These are phyloP conservation scores for Hippophae tibetana DNA, from an alignment of 306 rosid species.

Conservation along the genomic window DNA sequence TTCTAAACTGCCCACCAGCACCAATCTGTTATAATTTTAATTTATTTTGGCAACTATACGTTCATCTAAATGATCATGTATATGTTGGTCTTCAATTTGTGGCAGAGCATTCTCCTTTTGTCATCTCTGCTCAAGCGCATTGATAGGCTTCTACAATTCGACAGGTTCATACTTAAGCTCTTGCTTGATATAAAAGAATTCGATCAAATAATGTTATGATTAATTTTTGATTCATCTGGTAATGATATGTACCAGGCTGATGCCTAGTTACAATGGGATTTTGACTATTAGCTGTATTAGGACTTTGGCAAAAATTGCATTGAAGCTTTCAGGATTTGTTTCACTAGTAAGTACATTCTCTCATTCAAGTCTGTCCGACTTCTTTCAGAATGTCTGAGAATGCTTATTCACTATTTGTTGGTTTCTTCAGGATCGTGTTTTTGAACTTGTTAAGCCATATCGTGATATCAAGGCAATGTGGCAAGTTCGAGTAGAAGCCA, in stretches of 20 bases:
- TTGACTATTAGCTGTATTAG: constrained; percentile 82
- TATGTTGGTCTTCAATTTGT: constrained; percentile 16
- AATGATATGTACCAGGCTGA: constrained; percentile 58
- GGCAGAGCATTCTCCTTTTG: constrained; percentile 75
- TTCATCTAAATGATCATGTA: constrained; percentile 5
- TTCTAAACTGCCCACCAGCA: too few relatives aligned
- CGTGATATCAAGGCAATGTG: constrained; percentile 51
- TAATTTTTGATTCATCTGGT: constrained; percentile 22
- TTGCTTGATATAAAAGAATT: constrained; percentile 11
- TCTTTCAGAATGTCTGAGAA: constrained; percentile 16
- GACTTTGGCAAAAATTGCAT: constrained; percentile 85
- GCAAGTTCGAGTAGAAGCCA: constrained; percentile 91
- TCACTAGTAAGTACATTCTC: constrained; percentile 55
- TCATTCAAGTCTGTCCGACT: constrained; percentile 8
- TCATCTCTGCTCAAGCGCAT: constrained; percentile 85
- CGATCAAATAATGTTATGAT: constrained; percentile 21
- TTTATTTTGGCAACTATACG: background rate
- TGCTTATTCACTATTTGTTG: constrained; percentile 18
- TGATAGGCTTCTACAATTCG: constrained; percentile 82
- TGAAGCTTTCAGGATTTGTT: constrained; percentile 69
- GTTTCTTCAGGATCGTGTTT: constrained; percentile 63
- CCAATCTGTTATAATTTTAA: background rate
- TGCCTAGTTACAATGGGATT: constrained; percentile 94
- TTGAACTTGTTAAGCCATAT: constrained; percentile 70
- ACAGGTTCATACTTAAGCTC: constrained; percentile 49